Conservation (phyloP, 75 land plant species). For the Azolla pinnata region DNA sequence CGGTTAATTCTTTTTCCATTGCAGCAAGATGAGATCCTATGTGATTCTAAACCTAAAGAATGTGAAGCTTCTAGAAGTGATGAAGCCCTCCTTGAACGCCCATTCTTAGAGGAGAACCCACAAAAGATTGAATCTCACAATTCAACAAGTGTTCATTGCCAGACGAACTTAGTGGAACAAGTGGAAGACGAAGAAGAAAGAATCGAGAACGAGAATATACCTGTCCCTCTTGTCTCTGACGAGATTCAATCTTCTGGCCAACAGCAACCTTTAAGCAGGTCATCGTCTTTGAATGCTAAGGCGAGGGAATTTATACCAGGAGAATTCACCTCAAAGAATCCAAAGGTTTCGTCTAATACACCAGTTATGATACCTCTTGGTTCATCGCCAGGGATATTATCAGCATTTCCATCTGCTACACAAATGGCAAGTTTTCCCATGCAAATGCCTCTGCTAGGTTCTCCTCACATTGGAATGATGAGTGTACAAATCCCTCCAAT, state of each 20-base stretch:
- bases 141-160: not conserved
- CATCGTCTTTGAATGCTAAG: slow-evolving; percentile 18
- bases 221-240: not conserved
- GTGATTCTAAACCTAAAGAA: too few species aligned
- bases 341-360: slow-evolving; percentile 7
- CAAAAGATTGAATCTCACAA: not conserved
- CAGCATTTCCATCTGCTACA: not conserved
- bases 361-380: slow-evolving; percentile 10
- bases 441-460: slow-evolving; percentile 1
- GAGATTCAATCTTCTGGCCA: not conserved
- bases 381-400: slow-evolving; percentile 1
- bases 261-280: slow-evolving; percentile 8
- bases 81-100: not conserved
- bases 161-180: too few species aligned
- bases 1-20: too few species aligned
- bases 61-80: too few species aligned
- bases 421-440: not conserved
- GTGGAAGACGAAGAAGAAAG: too few species aligned
- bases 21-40: too few species aligned
- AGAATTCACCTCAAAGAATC: not conserved
- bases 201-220: not conserved
- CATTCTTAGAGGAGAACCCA: not conserved
- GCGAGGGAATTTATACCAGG: slow-evolving; percentile 28
- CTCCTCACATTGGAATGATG: not conserved
- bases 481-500: slow-evolving; percentile 1